Evolutionary conservation across 1,284 basidiomycete genomes (phyloP).

Genomic region (Cryptococcus sp.): DNA sequence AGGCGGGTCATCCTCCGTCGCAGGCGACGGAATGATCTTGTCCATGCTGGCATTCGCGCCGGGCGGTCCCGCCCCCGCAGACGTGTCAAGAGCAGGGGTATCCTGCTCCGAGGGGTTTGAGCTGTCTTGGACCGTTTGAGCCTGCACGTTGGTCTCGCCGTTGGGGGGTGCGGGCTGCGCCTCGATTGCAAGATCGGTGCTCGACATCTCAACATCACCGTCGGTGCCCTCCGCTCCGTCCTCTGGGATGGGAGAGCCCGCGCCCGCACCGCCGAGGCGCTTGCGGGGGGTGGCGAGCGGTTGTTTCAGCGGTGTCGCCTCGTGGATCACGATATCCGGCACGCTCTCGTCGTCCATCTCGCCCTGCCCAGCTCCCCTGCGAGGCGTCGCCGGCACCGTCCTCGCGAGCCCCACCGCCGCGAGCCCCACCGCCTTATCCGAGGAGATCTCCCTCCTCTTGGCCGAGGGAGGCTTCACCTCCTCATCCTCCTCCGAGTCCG

Average conservation of each 20-base stretch:
- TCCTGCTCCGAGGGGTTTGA: background rate
- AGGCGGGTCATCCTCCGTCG: conserved; percentile 35
- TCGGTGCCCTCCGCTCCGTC: background rate
- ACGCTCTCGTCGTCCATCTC: background rate
- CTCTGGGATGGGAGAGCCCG: background rate
- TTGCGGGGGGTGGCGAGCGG: conserved; percentile 20
- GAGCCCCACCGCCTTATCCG: background rate
- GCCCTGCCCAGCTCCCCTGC: background rate
- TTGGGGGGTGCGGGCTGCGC: too few relatives aligned
- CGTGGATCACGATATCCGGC: conserved; percentile 27
- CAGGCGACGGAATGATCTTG: conserved; percentile 33
- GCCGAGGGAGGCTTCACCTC: conserved; percentile 3
- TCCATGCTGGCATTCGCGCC: conserved; percentile 3
- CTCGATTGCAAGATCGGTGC: too few relatives aligned
- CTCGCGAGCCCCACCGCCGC: conserved; percentile 12
- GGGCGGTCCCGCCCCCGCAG: too few relatives aligned
- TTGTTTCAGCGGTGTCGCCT: conserved; percentile 30
- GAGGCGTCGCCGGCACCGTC: conserved; percentile 4
- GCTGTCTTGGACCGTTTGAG: background rate
- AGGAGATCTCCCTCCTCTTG: background rate
- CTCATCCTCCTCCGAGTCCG: conserved; percentile 32
- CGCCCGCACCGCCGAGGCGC: background rate
- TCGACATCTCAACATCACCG: too few relatives aligned
- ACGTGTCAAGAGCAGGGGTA: too few relatives aligned
- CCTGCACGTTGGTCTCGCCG: too few relatives aligned